phyloP scores from a whole-genome alignment of 2,329 filamentous ascomycete species.

The Epichloe baconii region DNA sequence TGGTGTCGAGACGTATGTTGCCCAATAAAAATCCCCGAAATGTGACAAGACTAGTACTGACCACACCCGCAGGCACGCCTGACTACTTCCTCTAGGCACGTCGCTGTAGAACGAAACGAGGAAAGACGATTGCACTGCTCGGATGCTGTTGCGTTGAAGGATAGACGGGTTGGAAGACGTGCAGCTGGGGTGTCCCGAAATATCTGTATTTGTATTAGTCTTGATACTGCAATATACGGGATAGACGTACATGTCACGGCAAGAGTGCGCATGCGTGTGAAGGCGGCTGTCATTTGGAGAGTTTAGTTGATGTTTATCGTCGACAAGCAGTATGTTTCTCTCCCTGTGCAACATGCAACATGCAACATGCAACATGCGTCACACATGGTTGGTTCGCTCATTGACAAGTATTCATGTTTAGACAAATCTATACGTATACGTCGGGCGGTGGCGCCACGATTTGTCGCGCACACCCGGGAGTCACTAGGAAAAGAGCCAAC shows the following conservation, averaged over 20 bases:
- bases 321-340: too few relatives aligned
- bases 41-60: background rate
- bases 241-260: constrained; percentile 7
- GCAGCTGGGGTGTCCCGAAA: constrained; percentile 11
- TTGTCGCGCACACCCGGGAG: too few relatives aligned
- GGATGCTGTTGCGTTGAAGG: constrained; percentile 8
- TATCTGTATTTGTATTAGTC: constrained; percentile 17
- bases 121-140: constrained; percentile 4
- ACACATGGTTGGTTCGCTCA: too few relatives aligned
- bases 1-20: constrained; percentile 79
- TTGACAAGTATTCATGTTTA: too few relatives aligned
- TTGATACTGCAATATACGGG: constrained; percentile 9
- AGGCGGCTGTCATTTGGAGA: background rate
- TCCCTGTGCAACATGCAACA: too few relatives aligned
- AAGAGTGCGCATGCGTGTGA: constrained; percentile 6
- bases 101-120: background rate
- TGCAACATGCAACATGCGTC: too few relatives aligned
- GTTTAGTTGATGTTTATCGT: too few relatives aligned
- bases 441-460: too few relatives aligned
- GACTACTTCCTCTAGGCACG: constrained; percentile 85
- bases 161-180: constrained; percentile 10
- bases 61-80: too few relatives aligned
- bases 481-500: too few relatives aligned
- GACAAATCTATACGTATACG: too few relatives aligned
- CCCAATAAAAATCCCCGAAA: background rate